These are phyloP conservation scores for Eucalyptus fibrosa DNA, from an alignment of 345 rosid species.

Conservation along the genomic window DNA sequence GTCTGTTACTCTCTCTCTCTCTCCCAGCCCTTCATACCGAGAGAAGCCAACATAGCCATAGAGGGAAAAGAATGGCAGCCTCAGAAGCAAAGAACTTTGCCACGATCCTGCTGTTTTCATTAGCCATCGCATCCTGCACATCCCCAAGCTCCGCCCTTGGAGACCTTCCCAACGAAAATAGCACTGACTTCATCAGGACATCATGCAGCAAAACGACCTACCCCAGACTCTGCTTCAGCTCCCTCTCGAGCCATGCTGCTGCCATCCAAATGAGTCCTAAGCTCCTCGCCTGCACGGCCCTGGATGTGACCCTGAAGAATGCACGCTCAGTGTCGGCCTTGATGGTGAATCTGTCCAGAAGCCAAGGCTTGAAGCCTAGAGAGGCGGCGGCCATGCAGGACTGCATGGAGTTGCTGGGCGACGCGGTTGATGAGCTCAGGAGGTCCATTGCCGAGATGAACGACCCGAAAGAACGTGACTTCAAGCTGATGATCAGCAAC, in stretches of 20 bases:
- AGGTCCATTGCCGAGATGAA: conserved; percentile 52
- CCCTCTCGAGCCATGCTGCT: conserved; percentile 45
- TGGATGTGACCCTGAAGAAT: conserved; percentile 34
- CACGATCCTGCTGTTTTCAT: neutral
- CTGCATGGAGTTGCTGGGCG: conserved; percentile 54
- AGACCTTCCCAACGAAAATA: neutral
- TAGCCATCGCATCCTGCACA: neutral
- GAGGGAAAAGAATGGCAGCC: neutral
- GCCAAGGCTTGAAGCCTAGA: conserved; percentile 21
- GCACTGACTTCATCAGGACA: conserved; percentile 43
- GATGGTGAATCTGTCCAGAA: conserved; percentile 34
- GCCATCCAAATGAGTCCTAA: conserved; percentile 57
- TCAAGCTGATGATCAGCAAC: conserved; percentile 24
- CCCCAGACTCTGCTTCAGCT: conserved; percentile 44
- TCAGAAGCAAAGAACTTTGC: neutral
- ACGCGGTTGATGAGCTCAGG: conserved; percentile 40
- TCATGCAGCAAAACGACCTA: conserved; percentile 52
- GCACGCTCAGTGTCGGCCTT: conserved; percentile 21
- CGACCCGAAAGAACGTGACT: conserved; percentile 6
- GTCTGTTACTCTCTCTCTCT: neutral
- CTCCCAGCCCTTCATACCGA: neutral
- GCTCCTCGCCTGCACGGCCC: conserved; percentile 56
- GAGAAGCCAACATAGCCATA: neutral
- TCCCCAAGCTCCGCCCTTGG: conserved; percentile 9
- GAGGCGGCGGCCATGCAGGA: conserved; percentile 52